These are phyloP conservation scores for Nannochloris sp. DNA, from an alignment of 139 green algal species.

Conservation along the genomic window DNA sequence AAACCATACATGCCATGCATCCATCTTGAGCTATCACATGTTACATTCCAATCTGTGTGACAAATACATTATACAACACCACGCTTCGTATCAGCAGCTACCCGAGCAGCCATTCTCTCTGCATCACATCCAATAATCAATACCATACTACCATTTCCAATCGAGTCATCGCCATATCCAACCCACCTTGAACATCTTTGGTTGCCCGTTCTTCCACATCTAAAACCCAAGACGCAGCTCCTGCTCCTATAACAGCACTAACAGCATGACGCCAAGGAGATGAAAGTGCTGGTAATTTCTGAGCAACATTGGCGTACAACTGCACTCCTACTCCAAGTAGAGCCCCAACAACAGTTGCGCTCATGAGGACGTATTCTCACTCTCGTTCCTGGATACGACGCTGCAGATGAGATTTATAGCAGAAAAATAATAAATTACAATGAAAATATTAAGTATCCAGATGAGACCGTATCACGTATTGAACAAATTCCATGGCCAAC, in stretches of 20 bases:
- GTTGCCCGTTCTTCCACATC: slow-evolving; percentile 32
- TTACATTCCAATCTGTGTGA: too few relatives aligned
- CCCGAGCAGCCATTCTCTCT: too few relatives aligned
- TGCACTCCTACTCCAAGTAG: slow-evolving; percentile 35
- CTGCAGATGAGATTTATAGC: too few relatives aligned
- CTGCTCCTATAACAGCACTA: slow-evolving; percentile 29
- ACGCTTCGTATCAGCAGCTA: too few relatives aligned
- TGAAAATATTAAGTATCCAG: neutral
- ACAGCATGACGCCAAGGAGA: slow-evolving; percentile 47
- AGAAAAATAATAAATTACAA: neutral
- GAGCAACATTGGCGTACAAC: slow-evolving; percentile 53
- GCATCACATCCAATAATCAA: too few relatives aligned
- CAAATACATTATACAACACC: too few relatives aligned
- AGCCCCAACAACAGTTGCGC: slow-evolving; percentile 17
- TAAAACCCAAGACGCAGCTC: slow-evolving; percentile 29
- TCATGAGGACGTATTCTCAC: slow-evolving; percentile 2
- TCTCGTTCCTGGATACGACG: neutral
- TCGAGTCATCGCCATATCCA: neutral
- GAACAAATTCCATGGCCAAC: too few relatives aligned
- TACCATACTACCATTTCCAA: too few relatives aligned
- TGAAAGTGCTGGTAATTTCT: slow-evolving; percentile 50
- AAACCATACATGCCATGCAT: too few relatives aligned
- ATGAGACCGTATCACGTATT: too few relatives aligned
- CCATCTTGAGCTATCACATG: too few relatives aligned
- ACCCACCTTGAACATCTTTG: slow-evolving; percentile 32